Evolutionary conservation across 495 filamentous ascomycete genomes (phyloP).

Genomic region (Polyplosphaeria fusca): DNA sequence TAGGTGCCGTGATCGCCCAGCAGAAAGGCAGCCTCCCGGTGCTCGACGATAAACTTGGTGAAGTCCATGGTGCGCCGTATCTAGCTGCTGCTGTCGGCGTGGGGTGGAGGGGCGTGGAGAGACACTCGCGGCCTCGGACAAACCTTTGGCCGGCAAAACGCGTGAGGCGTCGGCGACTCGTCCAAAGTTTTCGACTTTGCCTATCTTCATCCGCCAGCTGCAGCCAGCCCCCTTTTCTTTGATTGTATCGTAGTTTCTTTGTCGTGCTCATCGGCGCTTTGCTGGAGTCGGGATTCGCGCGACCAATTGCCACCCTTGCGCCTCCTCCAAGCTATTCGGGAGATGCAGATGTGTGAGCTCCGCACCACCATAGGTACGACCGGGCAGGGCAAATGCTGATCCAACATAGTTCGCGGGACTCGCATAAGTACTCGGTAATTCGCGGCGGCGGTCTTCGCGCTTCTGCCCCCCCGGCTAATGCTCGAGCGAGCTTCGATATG

Average conservation of each 20-base stretch:
- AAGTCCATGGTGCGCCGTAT: conserved; percentile 78
- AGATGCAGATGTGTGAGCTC: too few species aligned
- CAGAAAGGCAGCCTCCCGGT: conserved; percentile 75
- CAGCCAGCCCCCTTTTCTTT: too few species aligned
- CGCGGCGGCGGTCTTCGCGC: conserved; percentile 6
- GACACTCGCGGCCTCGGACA: neutral
- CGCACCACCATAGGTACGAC: too few species aligned
- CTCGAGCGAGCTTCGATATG: conserved; percentile 36
- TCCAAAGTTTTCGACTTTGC: too few species aligned
- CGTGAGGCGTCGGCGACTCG: too few species aligned
- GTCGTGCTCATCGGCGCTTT: too few species aligned
- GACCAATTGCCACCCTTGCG: too few species aligned
- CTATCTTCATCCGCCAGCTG: too few species aligned
- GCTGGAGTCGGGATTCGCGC: too few species aligned
- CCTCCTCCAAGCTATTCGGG: too few species aligned
- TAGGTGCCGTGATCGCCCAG: conserved; percentile 88
- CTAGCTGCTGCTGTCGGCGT: too few species aligned
- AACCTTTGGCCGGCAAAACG: neutral
- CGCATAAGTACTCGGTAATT: conserved; percentile 14
- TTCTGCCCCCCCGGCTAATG: conserved; percentile 22
- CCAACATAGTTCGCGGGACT: neutral
- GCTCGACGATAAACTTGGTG: conserved; percentile 74
- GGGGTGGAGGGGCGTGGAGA: neutral
- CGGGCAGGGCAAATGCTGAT: neutral
- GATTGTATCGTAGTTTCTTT: too few species aligned